Evolutionary conservation across 139 green algal species (phyloP), one percentile per base, ranked within the genome.

Genomic region (Chlamydomonas sp.): DNA sequence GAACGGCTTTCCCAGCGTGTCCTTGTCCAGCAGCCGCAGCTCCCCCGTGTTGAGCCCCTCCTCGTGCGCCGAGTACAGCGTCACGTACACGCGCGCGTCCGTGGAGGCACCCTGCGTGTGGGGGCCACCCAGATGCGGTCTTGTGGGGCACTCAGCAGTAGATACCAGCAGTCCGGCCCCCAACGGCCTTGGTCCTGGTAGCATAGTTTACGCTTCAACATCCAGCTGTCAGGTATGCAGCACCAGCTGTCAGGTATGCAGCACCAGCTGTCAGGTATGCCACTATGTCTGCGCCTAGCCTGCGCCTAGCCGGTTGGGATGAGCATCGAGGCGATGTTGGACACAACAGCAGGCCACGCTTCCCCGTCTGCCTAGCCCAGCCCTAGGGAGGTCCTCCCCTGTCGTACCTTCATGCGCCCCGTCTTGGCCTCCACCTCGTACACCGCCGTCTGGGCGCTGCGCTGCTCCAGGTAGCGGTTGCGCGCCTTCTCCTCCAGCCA

Each of bases 391-490:
- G 62, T 31, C 62, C 80, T 20, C 5, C 82, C 17, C 78, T 49
- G 31, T 49, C 31, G 31, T 49, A 93, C 91, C 89, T 95, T 95
- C 61, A 93, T 90, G 20, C 49, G 82, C 5, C 93, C 92, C 5
- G 95, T 97, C 64, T 90, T 92, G 66, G 95, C 89, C 84, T 95
- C 79, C 49, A 97, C 77, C 74, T 97, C 93, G 63, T 97, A 97
- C n/a, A 89, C 61, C 9, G 79, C 89, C 18, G 74, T 66, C 68
- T 93, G 84, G 0, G 83, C 72, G 63, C 91, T 59, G 20, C 76
- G 63, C 16, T 89, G 78, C 88, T 92, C 87, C 78, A 97, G 88
- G 10, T 83, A 80, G 3, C 92, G 87, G 80, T 93, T 94, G 31
- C 93, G 85, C 5, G 89, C 88, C 20, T 91, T 91, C 90, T 93